A percentile compares a stretch with the other conserved stretches of the same genome.
phyloP scores from a whole-genome alignment of 2,329 filamentous ascomycete genomes.

The Akanthomyces muscarius region DNA sequence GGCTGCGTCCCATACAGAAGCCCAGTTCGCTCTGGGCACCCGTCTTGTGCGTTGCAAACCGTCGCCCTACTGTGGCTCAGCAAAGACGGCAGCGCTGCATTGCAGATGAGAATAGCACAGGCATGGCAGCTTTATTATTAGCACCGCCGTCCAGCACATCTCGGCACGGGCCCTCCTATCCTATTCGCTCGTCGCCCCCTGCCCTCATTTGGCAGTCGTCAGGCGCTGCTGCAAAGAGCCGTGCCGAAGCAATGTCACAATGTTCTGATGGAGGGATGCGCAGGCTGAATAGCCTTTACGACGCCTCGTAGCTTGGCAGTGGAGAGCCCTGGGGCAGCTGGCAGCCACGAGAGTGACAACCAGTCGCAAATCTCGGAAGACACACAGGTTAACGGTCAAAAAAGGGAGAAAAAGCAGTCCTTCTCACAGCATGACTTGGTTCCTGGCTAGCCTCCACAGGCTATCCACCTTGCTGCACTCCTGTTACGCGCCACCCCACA shows the following conservation, averaged over 20 bases:
- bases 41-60: neutral
- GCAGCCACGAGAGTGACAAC: neutral
- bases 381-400: neutral
- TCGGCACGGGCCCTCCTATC: neutral
- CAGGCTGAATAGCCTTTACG: neutral
- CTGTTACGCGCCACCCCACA: constrained; percentile 17
- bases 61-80: neutral
- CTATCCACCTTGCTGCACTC: constrained; percentile 8
- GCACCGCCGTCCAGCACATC: neutral
- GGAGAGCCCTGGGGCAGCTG: neutral
- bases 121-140: no score
- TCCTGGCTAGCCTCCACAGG: neutral
- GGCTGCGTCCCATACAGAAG: neutral
- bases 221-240: neutral
- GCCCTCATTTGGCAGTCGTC: neutral
- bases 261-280: neutral
- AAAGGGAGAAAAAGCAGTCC: neutral
- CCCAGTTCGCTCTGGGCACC: neutral
- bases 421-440: neutral
- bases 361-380: neutral
- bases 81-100: neutral
- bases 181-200: neutral
- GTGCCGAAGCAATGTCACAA: neutral
- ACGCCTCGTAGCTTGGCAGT: constrained; percentile 3
- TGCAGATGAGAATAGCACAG: neutral